These are phyloP conservation scores for Aspergillus wentii DNA, from an alignment of 495 filamentous ascomycete genomes.

Conservation along the genomic window DNA sequence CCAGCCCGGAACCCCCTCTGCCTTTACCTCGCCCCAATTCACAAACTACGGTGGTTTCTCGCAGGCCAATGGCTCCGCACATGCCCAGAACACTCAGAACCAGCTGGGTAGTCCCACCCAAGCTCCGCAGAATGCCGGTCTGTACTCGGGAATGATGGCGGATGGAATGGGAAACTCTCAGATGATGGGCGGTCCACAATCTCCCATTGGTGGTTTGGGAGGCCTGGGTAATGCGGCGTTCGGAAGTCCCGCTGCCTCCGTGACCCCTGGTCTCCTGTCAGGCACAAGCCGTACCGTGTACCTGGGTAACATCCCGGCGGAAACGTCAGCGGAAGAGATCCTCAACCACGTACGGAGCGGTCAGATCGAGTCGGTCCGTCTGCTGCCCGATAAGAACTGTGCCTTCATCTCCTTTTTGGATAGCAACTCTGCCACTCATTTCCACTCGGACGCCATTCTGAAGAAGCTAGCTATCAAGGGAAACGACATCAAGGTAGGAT, in stretches of 20 bases:
- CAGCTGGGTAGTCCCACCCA: conserved; percentile 57
- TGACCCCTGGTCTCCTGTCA: conserved; percentile 75
- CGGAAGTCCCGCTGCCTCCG: conserved; percentile 61
- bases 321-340: conserved; percentile 98
- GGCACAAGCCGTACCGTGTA: conserved; percentile 96
- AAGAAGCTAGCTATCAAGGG: conserved; percentile 98
- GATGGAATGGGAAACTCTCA: conserved; percentile 68
- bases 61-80: conserved; percentile 57
- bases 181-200: conserved; percentile 73
- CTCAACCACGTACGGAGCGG: conserved; percentile 94
- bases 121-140: conserved; percentile 60
- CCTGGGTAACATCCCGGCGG: conserved; percentile 93
- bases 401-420: conserved; percentile 99
- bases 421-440: conserved; percentile 93
- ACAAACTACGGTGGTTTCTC: conserved; percentile 75
- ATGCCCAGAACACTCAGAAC: conserved; percentile 51
- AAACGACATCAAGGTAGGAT: conserved; percentile 98
- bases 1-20: conserved; percentile 86
- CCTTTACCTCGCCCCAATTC: conserved; percentile 88
- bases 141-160: conserved; percentile 74
- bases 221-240: conserved; percentile 54
- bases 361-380: conserved; percentile 94
- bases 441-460: conserved; percentile 98
- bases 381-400: conserved; percentile 98
- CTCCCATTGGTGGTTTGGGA: conserved; percentile 70